Conservation (phyloP, 2,329 filamentous ascomycete genomes). For the Colletotrichum magnum region DNA sequence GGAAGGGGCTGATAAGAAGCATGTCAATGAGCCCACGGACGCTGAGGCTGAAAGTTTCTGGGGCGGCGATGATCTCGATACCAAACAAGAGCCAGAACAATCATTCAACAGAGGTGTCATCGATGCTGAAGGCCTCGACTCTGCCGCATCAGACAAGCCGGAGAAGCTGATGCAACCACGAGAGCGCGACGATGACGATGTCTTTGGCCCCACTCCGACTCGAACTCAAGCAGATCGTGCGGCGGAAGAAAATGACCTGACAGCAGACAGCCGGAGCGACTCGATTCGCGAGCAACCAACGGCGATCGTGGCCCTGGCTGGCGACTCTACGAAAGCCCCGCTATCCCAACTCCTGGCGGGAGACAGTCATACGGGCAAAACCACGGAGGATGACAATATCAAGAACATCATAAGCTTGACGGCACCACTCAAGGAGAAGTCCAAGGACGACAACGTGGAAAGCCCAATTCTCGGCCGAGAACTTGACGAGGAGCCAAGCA, state of each 20-base stretch:
- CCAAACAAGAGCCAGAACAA: background rate
- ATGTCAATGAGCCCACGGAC: conserved; percentile 42
- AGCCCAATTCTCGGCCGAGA: conserved; percentile 55
- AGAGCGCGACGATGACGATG: conserved; percentile 19
- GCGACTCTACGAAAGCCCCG: background rate
- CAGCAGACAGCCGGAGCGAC: background rate
- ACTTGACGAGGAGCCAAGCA: conserved; percentile 3
- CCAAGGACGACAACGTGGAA: conserved; percentile 50
- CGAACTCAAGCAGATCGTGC: background rate
- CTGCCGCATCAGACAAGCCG: background rate
- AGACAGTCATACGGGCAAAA: conserved; percentile 4
- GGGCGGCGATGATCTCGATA: conserved; percentile 42
- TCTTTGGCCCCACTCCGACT: conserved; percentile 14
- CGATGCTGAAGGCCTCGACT: background rate
- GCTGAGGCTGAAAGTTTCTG: conserved; percentile 50
- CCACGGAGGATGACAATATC: conserved; percentile 11
- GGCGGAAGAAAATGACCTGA: background rate
- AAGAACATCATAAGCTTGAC: conserved; percentile 35
- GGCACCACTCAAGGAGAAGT: conserved; percentile 41
- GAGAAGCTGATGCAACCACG: background rate
- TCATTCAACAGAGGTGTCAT: background rate
- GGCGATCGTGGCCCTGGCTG: background rate
- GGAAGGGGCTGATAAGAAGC: conserved; percentile 59
- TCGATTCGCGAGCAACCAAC: background rate
- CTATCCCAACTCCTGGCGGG: background rate